Conservation (phyloP, 2,329 filamentous ascomycete genomes). For the Hymenoscyphus linearis region DNA sequence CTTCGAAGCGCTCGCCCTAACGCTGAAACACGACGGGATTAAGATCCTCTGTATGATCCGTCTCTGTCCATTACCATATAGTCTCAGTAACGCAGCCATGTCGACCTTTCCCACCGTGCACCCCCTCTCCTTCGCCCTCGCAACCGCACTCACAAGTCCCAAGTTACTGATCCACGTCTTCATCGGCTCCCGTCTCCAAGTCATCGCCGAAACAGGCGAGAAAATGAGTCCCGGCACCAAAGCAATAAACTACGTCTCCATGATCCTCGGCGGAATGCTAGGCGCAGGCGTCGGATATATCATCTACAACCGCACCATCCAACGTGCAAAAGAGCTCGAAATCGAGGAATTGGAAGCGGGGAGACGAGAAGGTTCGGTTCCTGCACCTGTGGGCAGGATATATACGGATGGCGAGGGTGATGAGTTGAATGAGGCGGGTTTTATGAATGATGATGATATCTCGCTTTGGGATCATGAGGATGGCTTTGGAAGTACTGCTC, state of each 20-base stretch:
- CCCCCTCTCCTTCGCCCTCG: constrained; percentile 68
- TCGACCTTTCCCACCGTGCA: constrained; percentile 88
- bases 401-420: constrained; percentile 11
- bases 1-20: constrained; percentile 83
- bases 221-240: constrained; percentile 77
- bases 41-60: constrained; percentile 87
- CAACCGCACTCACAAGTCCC: constrained; percentile 75
- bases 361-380: constrained; percentile 8
- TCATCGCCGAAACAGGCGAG: constrained; percentile 76
- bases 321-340: constrained; percentile 53
- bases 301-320: constrained; percentile 73
- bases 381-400: constrained; percentile 7
- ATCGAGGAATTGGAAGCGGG: constrained; percentile 28
- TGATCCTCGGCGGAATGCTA: constrained; percentile 63
- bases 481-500: constrained; percentile 9
- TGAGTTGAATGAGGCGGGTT: constrained; percentile 22
- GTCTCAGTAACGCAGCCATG: constrained; percentile 87
- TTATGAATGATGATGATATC: constrained; percentile 33
- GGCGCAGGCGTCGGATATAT: constrained; percentile 74
- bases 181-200: constrained; percentile 77
- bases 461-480: constrained; percentile 30
- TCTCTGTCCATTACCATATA: constrained; percentile 88
- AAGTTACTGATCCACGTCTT: constrained; percentile 92
- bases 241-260: constrained; percentile 77
- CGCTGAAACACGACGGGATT: constrained; percentile 83